A percentile compares a stretch with the other conserved stretches of the same genome.
Conservation (phyloP, 1,284 basidiomycete species). For the Trichosporon coremiiforme region DNA sequence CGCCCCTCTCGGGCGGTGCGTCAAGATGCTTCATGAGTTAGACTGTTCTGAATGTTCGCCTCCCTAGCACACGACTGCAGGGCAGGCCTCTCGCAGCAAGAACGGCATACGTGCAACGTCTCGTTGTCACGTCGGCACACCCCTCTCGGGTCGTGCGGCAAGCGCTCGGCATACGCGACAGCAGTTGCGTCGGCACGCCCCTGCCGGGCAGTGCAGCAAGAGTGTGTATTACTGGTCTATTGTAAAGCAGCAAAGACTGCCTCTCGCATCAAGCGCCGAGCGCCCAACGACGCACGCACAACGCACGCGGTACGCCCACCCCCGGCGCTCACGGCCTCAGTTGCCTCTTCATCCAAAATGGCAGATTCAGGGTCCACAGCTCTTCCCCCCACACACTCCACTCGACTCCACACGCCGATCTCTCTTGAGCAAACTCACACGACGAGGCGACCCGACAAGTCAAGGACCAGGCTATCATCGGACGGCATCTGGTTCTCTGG, state of each 20-base stretch:
- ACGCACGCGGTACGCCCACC: background rate
- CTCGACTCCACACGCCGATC: background rate
- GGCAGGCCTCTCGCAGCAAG: background rate
- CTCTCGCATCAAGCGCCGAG: background rate
- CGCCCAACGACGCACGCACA: background rate
- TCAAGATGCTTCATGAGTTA: background rate
- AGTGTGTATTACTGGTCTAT: background rate
- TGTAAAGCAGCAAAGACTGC: too few relatives aligned
- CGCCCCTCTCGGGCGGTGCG: constrained; percentile 9
- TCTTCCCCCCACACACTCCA: too few relatives aligned
- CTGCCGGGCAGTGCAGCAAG: constrained; percentile 9
- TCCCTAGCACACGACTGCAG: background rate
- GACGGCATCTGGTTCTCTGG: constrained; percentile 8
- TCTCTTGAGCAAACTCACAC: background rate
- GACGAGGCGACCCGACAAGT: background rate
- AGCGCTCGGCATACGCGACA: background rate
- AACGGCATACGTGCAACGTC: background rate
- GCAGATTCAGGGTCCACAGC: background rate
- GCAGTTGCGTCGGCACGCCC: background rate
- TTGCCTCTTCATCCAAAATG: background rate
- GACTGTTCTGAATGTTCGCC: background rate
- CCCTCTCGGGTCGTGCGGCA: constrained; percentile 2
- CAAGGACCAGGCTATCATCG: constrained; percentile 2
- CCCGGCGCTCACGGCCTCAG: constrained; percentile 1
- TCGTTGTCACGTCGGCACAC: constrained; percentile 1